Evolutionary conservation across 352 stramenopile species (phyloP), one percentile per base, ranked within the genome.

Genomic region (Globisporangium radiosum): DNA sequence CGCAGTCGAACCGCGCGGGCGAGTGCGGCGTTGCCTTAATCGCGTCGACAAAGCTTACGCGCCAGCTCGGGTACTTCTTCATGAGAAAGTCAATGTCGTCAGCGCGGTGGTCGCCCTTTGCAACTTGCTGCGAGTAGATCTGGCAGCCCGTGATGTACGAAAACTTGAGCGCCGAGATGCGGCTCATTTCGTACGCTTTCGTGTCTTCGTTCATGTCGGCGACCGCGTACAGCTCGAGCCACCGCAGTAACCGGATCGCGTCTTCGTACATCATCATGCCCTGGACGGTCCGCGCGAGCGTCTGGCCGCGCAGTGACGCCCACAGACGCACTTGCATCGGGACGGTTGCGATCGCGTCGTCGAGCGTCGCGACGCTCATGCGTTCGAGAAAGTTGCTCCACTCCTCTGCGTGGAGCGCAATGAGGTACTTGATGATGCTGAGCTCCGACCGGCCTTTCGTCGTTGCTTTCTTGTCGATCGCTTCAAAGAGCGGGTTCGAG

Each of bases 191-290:
- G 14, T 77, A 69, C 49, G 91, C 63, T 40, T 94, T 94, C 17
- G 78, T 74, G 19, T 87, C 60, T 15, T 90, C 70, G 19, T 64
- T 72, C 69, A 94, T 85, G 17, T 81, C 69, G 0, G 60, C 57
- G 15, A 87, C 73, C 39, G 76, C 78, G 60, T 85, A 88, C 36
- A 95, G 58, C 60, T 95, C 86, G 7, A 95, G 66, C 86, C 86
- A 95, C 5, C 82, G 81, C 33, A 95, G 60, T 9, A 95, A 69
- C n/a, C 82, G 82, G 40, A 95, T 81, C 1, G 85, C 83, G 40
- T 94, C 83, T 72, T 94, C 85, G 65, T 95, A 96, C 68, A 94
- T 68, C 85, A 94, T 94, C 81, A 96, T 94, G 15, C 87, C 87
- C 53, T 93, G 84, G 0, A 94, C 85, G 0, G 87, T 94, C 45